Percentiles rank a stretch among this genome's conserved stretches.
Conservation (phyloP, 805 yeast genomes). For the Hanseniaspora occidentalis region DNA sequence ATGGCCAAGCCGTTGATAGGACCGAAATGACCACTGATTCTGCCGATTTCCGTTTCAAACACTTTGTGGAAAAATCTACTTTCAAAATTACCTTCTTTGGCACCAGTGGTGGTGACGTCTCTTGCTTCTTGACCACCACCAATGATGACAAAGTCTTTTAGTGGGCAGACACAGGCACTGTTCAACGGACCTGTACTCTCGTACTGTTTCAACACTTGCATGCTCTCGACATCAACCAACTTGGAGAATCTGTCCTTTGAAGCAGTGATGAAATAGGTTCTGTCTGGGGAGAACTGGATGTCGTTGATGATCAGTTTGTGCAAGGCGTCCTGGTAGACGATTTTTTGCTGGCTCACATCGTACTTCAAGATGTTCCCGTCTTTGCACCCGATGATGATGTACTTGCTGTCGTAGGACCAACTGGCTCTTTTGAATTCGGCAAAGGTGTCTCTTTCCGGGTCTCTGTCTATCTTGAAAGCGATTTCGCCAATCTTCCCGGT, state of each 20-base stretch:
- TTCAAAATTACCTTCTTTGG: conserved; percentile 91
- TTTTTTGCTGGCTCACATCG: conserved; percentile 41
- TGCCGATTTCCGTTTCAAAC: conserved; percentile 90
- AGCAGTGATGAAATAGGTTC: conserved; percentile 80
- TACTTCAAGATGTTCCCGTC: conserved; percentile 78
- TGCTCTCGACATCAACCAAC: conserved; percentile 64
- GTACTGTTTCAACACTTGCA: conserved; percentile 60
- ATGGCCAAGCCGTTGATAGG: conserved; percentile 90
- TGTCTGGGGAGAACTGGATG: conserved; percentile 78
- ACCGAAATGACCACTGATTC: conserved; percentile 98
- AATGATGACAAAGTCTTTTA: conserved; percentile 79
- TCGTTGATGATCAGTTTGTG: conserved; percentile 80
- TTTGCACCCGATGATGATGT: conserved; percentile 75
- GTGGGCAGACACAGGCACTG: conserved; percentile 88
- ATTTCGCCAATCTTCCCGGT: conserved; percentile 23
- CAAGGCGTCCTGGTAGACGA: conserved; percentile 41
- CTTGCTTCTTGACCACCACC: conserved; percentile 99
- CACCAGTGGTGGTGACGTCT: conserved; percentile 94
- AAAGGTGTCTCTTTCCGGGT: conserved; percentile 3
- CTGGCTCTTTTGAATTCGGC: conserved; percentile 23
- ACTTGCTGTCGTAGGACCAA: conserved; percentile 67
- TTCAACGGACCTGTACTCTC: conserved; percentile 89
- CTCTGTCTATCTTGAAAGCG: conserved; percentile 1
- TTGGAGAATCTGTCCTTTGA: conserved; percentile 84
- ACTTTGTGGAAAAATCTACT: conserved; percentile 92